These are phyloP conservation scores for Ramularia collo-cygni DNA, from an alignment of 2,329 filamentous ascomycete species.

Conservation along the genomic window DNA sequence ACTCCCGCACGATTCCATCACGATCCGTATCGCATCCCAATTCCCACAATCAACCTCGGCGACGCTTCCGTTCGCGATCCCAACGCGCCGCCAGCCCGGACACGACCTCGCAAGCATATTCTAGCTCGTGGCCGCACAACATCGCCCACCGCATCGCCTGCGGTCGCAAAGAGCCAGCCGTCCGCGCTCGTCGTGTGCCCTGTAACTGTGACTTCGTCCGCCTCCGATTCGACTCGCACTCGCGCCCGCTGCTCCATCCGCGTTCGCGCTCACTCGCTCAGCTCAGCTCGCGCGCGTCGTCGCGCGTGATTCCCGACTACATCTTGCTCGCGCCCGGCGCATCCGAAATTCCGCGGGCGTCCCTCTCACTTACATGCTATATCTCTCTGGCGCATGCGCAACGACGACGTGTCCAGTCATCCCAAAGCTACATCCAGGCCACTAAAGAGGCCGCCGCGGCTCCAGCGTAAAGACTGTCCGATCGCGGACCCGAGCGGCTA, in stretches of 20 bases:
- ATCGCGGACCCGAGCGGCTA: too few species aligned
- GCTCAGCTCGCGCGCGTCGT: neutral
- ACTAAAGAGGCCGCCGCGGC: too few species aligned
- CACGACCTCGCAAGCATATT: too few species aligned
- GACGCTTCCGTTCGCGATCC: too few species aligned
- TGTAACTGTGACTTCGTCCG: neutral
- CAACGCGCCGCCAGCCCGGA: too few species aligned
- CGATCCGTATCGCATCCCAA: neutral
- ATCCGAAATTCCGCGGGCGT: conserved; percentile 1
- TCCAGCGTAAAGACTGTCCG: too few species aligned
- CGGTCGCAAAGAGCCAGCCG: too few species aligned
- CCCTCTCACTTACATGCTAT: conserved; percentile 5
- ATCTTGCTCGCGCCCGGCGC: conserved; percentile 4
- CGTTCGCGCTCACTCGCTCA: conserved; percentile 1
- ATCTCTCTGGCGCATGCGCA: conserved; percentile 1
- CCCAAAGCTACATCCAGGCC: neutral
- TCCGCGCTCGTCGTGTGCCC: too few species aligned
- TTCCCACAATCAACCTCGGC: too few species aligned
- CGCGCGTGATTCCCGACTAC: neutral
- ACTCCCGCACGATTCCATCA: neutral
- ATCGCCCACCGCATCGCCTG: too few species aligned
- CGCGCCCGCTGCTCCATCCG: neutral
- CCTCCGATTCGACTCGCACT: neutral
- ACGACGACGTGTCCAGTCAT: too few species aligned
- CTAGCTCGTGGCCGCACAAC: too few species aligned